Conservation (phyloP, 2,329 filamentous ascomycete genomes). For the Xylariomycetidae sp. region DNA sequence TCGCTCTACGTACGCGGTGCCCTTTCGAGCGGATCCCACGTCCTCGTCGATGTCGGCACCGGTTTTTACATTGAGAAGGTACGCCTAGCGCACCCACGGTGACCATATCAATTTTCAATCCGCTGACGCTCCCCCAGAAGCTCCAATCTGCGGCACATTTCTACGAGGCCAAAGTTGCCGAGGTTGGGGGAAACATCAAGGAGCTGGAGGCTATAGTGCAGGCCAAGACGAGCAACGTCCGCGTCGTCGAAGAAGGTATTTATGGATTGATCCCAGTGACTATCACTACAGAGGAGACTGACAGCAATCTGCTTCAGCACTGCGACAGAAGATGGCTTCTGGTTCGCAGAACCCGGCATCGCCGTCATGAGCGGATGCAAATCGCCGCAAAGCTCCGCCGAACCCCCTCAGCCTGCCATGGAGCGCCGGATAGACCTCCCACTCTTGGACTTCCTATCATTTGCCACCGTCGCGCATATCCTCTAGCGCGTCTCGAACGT, state of each 20-base stretch:
- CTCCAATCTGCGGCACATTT: constrained; percentile 50
- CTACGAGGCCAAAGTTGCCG: constrained; percentile 52
- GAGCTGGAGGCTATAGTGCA: constrained; percentile 55
- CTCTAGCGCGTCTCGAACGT: constrained; percentile 6
- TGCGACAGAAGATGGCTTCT: constrained; percentile 39
- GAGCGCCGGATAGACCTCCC: background rate
- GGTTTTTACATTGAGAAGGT: constrained; percentile 70
- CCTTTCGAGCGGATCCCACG: constrained; percentile 67
- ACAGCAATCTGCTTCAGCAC: constrained; percentile 25
- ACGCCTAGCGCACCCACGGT: background rate
- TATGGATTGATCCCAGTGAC: constrained; percentile 11
- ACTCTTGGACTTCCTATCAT: too few species aligned
- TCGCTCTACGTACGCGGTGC: constrained; percentile 90
- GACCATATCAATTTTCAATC: constrained; percentile 7
- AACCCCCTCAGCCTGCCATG: background rate
- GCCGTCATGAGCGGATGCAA: too few species aligned
- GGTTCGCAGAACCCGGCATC: constrained; percentile 9
- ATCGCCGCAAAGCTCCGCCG: too few species aligned
- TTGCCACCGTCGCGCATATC: constrained; percentile 5
- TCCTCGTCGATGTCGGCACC: constrained; percentile 38
- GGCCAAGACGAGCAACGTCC: constrained; percentile 76
- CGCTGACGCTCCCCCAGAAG: constrained; percentile 35
- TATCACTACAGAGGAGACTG: background rate
- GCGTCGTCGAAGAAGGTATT: constrained; percentile 84
- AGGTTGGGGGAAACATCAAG: constrained; percentile 48